These are phyloP conservation scores for Graphium sp. DNA, from an alignment of 2,329 filamentous ascomycete species.

Conservation along the genomic window DNA sequence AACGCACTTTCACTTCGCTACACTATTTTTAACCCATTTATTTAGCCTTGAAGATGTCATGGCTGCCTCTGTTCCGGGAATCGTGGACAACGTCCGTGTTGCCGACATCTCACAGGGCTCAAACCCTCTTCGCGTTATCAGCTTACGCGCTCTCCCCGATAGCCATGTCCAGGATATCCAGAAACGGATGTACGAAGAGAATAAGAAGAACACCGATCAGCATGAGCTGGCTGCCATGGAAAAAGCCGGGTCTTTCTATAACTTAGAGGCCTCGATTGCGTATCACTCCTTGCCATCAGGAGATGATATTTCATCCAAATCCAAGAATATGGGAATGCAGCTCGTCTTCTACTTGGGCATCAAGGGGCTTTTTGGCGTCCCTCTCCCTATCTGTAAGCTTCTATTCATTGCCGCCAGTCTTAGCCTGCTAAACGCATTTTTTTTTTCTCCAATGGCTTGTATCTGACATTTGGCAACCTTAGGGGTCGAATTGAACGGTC, in stretches of 20 bases:
- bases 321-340: slow-evolving; percentile 94
- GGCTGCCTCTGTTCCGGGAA: slow-evolving; percentile 79
- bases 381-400: slow-evolving; percentile 55
- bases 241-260: slow-evolving; percentile 84
- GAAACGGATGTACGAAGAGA: slow-evolving; percentile 60
- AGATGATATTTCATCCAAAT: slow-evolving; percentile 58
- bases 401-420: background rate
- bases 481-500: slow-evolving; percentile 68
- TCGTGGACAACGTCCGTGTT: slow-evolving; percentile 89
- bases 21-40: slow-evolving; percentile 4
- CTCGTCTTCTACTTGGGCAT: slow-evolving; percentile 86
- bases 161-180: slow-evolving; percentile 68
- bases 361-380: slow-evolving; percentile 76
- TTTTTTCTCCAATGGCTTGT: slow-evolving; percentile 5
- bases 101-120: slow-evolving; percentile 89
- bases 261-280: slow-evolving; percentile 76
- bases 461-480: slow-evolving; percentile 2
- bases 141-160: slow-evolving; percentile 67
- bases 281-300: slow-evolving; percentile 73
- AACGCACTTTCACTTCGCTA: background rate
- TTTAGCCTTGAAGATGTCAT: slow-evolving; percentile 56
- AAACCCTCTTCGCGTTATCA: slow-evolving; percentile 79
- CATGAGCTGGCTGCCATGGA: slow-evolving; percentile 80
- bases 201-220: slow-evolving; percentile 66
- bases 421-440: slow-evolving; percentile 6